phyloP scores from a whole-genome alignment of 2,329 filamentous ascomycete genomes.

The Fusarium pininemorale region DNA sequence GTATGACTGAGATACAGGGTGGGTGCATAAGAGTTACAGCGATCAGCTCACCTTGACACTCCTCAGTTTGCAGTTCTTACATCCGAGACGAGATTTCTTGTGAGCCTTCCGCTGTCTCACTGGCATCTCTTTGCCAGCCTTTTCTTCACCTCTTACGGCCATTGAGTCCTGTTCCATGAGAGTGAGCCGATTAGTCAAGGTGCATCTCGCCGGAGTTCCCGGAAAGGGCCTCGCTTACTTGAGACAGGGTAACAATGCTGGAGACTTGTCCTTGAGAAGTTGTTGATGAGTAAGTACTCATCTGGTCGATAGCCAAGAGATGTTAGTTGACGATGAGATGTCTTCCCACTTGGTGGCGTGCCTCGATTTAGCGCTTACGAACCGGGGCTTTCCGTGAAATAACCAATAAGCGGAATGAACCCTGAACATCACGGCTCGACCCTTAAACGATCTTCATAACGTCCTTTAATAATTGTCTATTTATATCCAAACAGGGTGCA shows the following conservation, averaged over 20 bases:
- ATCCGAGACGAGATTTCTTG: conserved; percentile 63
- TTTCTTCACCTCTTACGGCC: conserved; percentile 1
- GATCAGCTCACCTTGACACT: conserved; percentile 56
- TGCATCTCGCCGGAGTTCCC: background rate
- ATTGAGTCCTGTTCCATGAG: background rate
- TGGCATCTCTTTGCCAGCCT: background rate
- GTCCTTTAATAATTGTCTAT: background rate
- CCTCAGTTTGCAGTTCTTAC: conserved; percentile 65
- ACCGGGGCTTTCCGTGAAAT: background rate
- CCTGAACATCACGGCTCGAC: background rate
- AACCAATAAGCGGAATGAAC: background rate
- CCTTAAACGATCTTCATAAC: background rate
- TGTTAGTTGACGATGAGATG: background rate
- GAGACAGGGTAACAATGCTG: background rate
- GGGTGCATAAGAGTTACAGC: background rate
- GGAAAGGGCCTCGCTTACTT: background rate
- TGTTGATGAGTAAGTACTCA: background rate
- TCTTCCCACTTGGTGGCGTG: background rate
- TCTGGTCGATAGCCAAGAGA: background rate
- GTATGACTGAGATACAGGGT: background rate
- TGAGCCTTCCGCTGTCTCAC: conserved; percentile 51
- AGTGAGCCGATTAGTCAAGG: background rate
- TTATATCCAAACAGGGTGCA: background rate
- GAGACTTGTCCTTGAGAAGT: background rate
- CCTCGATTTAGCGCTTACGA: conserved; percentile 12